Conservation (phyloP, 495 filamentous ascomycete genomes). For the Neurospora intermedia region DNA sequence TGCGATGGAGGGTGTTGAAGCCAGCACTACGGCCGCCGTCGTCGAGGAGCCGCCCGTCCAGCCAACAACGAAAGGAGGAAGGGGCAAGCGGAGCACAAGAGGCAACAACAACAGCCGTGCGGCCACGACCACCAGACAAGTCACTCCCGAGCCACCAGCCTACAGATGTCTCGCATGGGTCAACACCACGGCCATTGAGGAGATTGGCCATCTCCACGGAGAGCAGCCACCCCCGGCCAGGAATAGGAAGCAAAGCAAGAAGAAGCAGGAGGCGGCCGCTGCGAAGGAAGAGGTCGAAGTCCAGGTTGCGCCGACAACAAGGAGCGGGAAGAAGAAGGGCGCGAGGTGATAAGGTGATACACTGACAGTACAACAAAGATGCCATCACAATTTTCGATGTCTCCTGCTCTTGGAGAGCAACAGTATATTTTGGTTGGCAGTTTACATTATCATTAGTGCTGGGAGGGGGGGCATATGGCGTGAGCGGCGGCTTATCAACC, state of each 20-base stretch:
- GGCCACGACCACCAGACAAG: slow-evolving; percentile 28
- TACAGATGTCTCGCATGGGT: slow-evolving; percentile 74
- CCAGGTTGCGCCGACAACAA: slow-evolving; percentile 4
- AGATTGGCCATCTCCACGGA: slow-evolving; percentile 74
- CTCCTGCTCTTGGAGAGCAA: no score
- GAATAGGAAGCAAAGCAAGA: slow-evolving; percentile 42
- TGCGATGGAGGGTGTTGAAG: slow-evolving; percentile 9
- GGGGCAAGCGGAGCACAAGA: slow-evolving; percentile 65
- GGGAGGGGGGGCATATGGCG: neutral
- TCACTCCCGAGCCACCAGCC: slow-evolving; percentile 36
- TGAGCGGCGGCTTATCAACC: neutral
- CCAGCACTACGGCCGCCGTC: neutral
- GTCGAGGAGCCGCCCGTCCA: neutral
- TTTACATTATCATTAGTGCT: neutral
- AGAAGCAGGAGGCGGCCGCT: slow-evolving; percentile 18
- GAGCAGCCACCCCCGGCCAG: slow-evolving; percentile 59
- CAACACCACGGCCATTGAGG: slow-evolving; percentile 64
- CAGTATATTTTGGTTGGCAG: no score
- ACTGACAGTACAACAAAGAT: no score
- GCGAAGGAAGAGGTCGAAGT: slow-evolving; percentile 8
- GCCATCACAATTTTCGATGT: no score
- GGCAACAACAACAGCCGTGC: slow-evolving; percentile 41
- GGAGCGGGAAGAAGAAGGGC: slow-evolving; percentile 13
- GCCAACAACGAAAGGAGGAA: slow-evolving; percentile 25
- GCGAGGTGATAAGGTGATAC: neutral